Base-by-base conservation (phyloP, 2,329 filamentous ascomycete genomes). In the Trichoderma aggressivum region DNA sequence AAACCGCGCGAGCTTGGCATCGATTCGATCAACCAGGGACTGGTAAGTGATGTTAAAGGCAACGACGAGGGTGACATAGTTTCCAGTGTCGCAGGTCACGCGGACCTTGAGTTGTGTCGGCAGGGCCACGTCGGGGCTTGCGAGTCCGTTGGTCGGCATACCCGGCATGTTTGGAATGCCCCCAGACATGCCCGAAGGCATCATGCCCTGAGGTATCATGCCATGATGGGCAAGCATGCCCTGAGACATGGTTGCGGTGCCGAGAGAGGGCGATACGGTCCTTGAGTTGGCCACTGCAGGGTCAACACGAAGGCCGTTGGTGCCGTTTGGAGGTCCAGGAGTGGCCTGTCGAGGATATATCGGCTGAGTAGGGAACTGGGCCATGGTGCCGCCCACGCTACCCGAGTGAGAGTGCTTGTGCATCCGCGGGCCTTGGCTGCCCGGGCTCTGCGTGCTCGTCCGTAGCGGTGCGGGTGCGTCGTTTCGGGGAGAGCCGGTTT, bases 31-130 rank as follows among this genome's bases (percentile, higher is more conserved):
- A 74, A 96, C 94, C 70, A 99, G 86, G 28, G 93, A 96, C 75
- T 96, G 93, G 81, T 97, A 98, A 53, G 93, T 92, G 77, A 98
- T 98, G 79, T 97, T 97, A 81, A 94, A 97, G 36, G 94, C 92
- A 55, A 97, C 97, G 12, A 99, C 95, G n/a, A 99, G 87, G 1
- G 95, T 98, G 72, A 98, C 92, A 75, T 97, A 97, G 78, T 94
- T 96, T 60, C 92, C 92, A 59, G 82, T 84, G 72, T 96, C 93
- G 78, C 93, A 97, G 78, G 95, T 95, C 71, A 99, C 94, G 80
- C 97, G 97, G 64, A 98, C 94, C 82, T 98, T 98, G 65, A 99
- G 87, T 78, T 98, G 96, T 8, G 92, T 90, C 59, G 86, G 88
- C 63, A 87, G 80, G 28, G 83, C 85, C 76, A 87, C 77, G 28